Percentiles rank a stretch among this genome's conserved stretches.
Evolutionary conservation across 2,329 filamentous ascomycete genomes (phyloP).

Genomic region (Cercospora citrullina): DNA sequence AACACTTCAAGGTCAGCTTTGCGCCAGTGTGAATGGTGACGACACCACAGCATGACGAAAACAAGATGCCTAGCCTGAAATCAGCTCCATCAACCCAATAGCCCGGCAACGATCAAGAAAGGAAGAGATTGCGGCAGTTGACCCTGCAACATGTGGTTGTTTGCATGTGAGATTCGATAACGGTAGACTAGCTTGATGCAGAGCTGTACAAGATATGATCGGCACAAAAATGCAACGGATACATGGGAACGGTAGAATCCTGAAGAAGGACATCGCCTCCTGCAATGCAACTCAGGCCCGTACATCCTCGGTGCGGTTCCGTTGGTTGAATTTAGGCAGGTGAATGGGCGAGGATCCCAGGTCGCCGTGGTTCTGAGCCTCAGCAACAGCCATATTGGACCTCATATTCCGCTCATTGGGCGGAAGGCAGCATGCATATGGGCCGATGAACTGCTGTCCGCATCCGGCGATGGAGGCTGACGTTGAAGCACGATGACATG

Average conservation of each 20-base stretch:
- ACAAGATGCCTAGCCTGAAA: background rate
- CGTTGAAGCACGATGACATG: conserved; percentile 18
- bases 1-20: background rate
- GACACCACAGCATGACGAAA: background rate
- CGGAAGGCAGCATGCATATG: conserved; percentile 17
- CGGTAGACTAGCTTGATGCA: conserved; percentile 7
- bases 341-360: conserved; percentile 10
- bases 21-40: background rate
- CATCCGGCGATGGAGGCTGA: conserved; percentile 18
- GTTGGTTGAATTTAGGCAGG: conserved; percentile 5
- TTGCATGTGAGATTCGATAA: background rate
- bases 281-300: conserved; percentile 7
- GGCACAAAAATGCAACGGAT: background rate
- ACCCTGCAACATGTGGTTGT: conserved; percentile 6
- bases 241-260: background rate
- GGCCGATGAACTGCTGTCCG: conserved; percentile 26
- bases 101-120: background rate
- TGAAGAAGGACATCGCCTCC: conserved; percentile 3
- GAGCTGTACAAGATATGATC: background rate
- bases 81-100: background rate
- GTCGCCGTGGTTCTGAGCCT: conserved; percentile 1
- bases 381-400: conserved; percentile 4
- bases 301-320: background rate
- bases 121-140: background rate
- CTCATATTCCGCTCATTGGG: conserved; percentile 16